These are phyloP conservation scores for Lepiota subincarnata DNA, from an alignment of 768 basidiomycete species.

Conservation along the genomic window DNA sequence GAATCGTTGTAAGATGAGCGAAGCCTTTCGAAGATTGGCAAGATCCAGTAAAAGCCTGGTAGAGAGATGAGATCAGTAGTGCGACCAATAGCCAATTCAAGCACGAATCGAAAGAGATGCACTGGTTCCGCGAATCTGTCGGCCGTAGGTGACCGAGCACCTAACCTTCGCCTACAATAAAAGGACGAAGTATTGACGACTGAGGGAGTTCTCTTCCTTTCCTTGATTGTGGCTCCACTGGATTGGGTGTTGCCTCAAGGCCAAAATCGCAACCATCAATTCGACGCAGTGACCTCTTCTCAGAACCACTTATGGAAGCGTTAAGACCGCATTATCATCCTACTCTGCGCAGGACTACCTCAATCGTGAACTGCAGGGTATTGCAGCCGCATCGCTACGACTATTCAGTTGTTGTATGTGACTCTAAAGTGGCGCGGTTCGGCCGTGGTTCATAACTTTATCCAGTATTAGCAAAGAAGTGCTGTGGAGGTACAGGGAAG, in stretches of 20 bases:
- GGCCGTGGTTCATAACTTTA: slow-evolving; percentile 1
- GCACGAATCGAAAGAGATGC: not conserved
- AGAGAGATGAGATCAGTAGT: slow-evolving; percentile 2
- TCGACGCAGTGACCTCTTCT: not conserved
- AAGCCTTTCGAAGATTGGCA: not conserved
- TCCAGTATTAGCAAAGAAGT: not conserved
- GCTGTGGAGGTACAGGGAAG: not conserved
- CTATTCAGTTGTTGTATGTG: not conserved
- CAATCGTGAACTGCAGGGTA: slow-evolving; percentile 2
- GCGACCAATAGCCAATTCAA: not conserved
- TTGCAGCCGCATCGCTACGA: not conserved
- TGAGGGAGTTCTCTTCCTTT: not conserved
- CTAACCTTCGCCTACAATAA: not conserved
- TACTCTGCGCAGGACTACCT: slow-evolving; percentile 10
- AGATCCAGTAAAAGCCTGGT: slow-evolving; percentile 3
- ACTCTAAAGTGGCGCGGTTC: slow-evolving; percentile 6
- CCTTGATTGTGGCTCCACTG: not conserved
- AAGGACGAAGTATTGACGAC: slow-evolving; percentile 1
- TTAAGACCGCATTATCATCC: not conserved
- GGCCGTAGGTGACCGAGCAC: not conserved
- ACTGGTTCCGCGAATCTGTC: not conserved
- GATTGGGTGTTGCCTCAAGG: slow-evolving; percentile 4
- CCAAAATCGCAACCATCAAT: slow-evolving; percentile 9
- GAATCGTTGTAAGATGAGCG: slow-evolving; percentile 1
- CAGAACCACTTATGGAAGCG: not conserved